Base-by-base conservation (phyloP, 179 eudicot species). In the Sideroxylon spinosum region DNA sequence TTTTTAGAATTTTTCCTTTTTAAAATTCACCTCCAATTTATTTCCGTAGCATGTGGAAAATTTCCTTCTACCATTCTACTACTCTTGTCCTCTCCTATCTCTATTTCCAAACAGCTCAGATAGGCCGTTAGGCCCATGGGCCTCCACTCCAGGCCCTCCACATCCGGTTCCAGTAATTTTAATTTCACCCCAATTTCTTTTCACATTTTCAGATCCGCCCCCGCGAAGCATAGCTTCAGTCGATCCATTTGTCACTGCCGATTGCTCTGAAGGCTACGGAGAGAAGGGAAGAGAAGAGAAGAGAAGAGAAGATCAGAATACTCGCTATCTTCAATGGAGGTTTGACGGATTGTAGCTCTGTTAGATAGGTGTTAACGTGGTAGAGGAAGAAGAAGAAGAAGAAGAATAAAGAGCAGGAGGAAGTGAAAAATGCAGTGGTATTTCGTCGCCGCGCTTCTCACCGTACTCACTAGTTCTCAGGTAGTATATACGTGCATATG, bases 401-500 rank as follows among this genome's bases (percentile, higher is more conserved):
- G 28, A 75, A 13, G 22, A 48, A 48, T 26, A 20, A 69, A 14
- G 52, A 28, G 19, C 9, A 16, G 6, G 28, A 20, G 46, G 65
- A 44, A 37, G 14, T 7, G 9, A 50, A n/a, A 17, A 22, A 76
- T 76, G 78, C 28, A 76, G 57, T 76, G 71, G 78, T 76, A 63
- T 48, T 76, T 63, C 48, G 78, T 76, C 56, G 78, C 78, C 4
- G 71, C 71, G 11, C 78, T 76, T 7, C 78, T 76, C 78, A 76
- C 71, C 78, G n/a, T 75, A 32, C 78, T 75, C 70, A 75, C 78
- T n/a, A 75, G 70, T 49, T 76, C 78, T 76, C 78, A 76, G 78
- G 78, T 76, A 23, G 12, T 28, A 5, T 64, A 6, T 49, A 16
- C 13, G 14, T 46, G 19, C 68, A 10, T 7, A 5, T 22, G 19